Base-by-base conservation (phyloP, 2,329 filamentous ascomycete genomes). In the Westerdykella ornata region DNA sequence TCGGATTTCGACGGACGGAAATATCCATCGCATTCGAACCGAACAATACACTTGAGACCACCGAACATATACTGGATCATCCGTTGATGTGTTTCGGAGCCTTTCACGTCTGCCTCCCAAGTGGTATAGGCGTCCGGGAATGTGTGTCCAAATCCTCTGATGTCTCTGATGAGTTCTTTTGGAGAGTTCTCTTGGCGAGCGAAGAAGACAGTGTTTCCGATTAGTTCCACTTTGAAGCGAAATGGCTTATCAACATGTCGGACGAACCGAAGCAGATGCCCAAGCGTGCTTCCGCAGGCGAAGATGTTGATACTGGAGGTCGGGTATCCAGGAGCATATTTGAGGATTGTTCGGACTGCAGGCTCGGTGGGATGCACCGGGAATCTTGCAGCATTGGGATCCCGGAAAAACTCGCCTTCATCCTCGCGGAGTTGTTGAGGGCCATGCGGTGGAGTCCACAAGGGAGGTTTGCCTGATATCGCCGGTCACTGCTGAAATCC, bases 71-170 rank as follows among this genome's bases (percentile, higher is more conserved):
- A 85, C 3, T 64, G 61, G 1, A 85, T 51, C 6, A 85, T 53
- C 1, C 81, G 70, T 53, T 86, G 81, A 45, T 86, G 79, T 0
- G 77, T 78, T 1, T 62, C 64, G 0, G 81, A 85, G 0, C 70
- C 68, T 35, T 68, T 70, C 0, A 79, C 73, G 1, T 70, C 70
- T 0, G 51, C 9, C 8, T 76, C 73, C 81, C 81, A 85, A 0
- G 70, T 77, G 0, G 83, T 86, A 52, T 84, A 81, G 1, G 70
- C 69, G 36, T 84, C 78, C 0, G 78, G 79, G 48, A 87, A 86
- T 0, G 77, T 72, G 49, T 85, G 81, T 0, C 82, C 81, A 49
- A 72, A 84, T 0, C 82, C 83, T 13, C 51, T 51, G 0, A 85
- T 63, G n/a, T 69, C 69, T 0, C 63, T 49, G 4, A 85, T 78